phyloP scores from a whole-genome alignment of 768 basidiomycete genomes.

The Podaxis sp. region DNA sequence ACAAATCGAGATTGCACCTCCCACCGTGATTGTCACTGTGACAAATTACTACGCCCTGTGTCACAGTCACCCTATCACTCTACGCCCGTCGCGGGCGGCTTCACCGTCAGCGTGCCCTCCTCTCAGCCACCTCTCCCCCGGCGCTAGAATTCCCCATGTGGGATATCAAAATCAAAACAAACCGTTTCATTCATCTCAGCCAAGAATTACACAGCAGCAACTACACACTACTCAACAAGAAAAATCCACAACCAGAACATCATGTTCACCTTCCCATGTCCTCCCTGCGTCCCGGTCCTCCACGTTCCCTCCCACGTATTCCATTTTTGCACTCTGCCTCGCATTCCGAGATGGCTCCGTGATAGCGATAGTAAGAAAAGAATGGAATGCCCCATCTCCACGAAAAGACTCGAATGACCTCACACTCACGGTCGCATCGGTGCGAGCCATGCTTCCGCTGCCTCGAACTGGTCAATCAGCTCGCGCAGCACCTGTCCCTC shows the following conservation, averaged over 20 bases:
- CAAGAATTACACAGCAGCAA: slow-evolving; percentile 10
- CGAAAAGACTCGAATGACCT: slow-evolving; percentile 1
- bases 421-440: slow-evolving; percentile 79
- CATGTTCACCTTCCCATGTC: slow-evolving; percentile 11
- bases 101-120: slow-evolving; percentile 19
- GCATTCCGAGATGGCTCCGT: slow-evolving; percentile 15
- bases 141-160: slow-evolving; percentile 12
- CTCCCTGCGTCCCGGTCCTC: slow-evolving; percentile 16
- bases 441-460: slow-evolving; percentile 90
- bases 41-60: not conserved
- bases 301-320: slow-evolving; percentile 17
- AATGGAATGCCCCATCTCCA: not conserved
- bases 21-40: slow-evolving; percentile 9
- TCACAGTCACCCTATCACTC: slow-evolving; percentile 13
- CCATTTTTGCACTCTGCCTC: slow-evolving; percentile 17
- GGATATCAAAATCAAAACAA: slow-evolving; percentile 5
- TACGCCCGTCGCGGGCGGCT: slow-evolving; percentile 14
- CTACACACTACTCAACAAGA: slow-evolving; percentile 9
- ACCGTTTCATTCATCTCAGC: not conserved
- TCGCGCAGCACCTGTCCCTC: slow-evolving; percentile 81
- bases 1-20: slow-evolving; percentile 28
- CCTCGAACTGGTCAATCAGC: slow-evolving; percentile 94
- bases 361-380: slow-evolving; percentile 10
- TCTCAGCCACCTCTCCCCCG: slow-evolving; percentile 25
- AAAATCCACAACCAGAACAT: slow-evolving; percentile 7